Evolutionary conservation across 805 yeast species (phyloP).

Genomic region (Pichia cephalocereana): DNA sequence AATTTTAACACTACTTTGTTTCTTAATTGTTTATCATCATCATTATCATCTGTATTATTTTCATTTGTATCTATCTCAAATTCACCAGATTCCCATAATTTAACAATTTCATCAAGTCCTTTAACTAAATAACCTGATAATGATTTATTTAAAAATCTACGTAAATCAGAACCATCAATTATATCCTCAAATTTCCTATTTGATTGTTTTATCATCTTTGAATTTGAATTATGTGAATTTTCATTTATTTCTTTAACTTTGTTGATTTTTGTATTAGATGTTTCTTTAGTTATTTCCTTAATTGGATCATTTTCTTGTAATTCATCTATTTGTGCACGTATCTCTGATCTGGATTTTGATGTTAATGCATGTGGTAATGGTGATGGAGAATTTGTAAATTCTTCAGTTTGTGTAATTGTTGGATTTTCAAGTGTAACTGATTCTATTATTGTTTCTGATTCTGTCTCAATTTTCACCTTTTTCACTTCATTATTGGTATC

Average conservation of each 20-base stretch:
- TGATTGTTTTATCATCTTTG: conserved; percentile 3
- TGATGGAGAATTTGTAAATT: conserved; percentile 9
- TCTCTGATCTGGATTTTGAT: neutral
- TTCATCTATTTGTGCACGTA: neutral
- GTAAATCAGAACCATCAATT: conserved; percentile 45
- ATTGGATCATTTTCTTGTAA: neutral
- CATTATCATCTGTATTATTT: neutral
- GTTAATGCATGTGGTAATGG: conserved; percentile 5
- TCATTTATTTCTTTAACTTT: neutral
- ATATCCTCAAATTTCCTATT: conserved; percentile 27
- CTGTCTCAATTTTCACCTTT: neutral
- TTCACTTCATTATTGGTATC: neutral
- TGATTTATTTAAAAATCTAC: conserved; percentile 40
- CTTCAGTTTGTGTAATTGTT: neutral
- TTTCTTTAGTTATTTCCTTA: neutral
- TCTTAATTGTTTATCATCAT: neutral
- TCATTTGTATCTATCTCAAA: neutral
- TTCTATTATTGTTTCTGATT: too few relatives aligned
- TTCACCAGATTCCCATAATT: conserved; percentile 16
- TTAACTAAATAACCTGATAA: conserved; percentile 36
- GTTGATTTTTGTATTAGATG: neutral
- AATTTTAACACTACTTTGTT: conserved; percentile 8
- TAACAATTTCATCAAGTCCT: conserved; percentile 29
- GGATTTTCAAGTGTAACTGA: neutral
- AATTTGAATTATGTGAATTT: neutral